Percentiles rank a stretch among this genome's conserved stretches.
phyloP scores from a whole-genome alignment of 2,329 filamentous ascomycete genomes.

The Fusarium floridanum region DNA sequence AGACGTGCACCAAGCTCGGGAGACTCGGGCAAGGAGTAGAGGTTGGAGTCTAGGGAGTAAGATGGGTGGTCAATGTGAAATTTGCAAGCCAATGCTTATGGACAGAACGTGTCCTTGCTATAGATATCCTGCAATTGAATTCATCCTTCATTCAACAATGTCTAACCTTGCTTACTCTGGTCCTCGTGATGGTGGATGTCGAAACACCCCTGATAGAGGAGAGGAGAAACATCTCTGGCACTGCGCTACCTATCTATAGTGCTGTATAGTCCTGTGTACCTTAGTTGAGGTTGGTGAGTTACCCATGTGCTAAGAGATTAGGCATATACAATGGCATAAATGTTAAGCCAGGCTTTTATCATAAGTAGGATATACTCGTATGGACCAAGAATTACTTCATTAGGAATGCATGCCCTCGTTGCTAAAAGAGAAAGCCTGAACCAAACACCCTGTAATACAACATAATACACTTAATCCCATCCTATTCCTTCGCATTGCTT shows the following conservation, averaged over 20 bases:
- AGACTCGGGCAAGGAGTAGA: not conserved
- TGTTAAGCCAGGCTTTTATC: no score
- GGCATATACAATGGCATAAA: no score
- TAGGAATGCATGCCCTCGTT: not conserved
- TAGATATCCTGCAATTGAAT: not conserved
- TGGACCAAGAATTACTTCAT: not conserved
- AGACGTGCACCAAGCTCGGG: not conserved
- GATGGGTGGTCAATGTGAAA: not conserved
- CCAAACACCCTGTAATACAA: not conserved
- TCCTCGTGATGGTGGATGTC: no score
- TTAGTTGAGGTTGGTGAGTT: no score
- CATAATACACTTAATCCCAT: not conserved
- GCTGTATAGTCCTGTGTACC: no score
- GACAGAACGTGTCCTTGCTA: not conserved
- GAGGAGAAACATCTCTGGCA: no score
- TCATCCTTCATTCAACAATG: not conserved
- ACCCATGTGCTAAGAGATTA: no score
- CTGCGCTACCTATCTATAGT: no score
- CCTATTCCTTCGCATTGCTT: constrained; percentile 43
- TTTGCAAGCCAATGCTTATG: not conserved
- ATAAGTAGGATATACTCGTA: no score
- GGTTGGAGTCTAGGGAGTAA: not conserved
- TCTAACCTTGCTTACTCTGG: not conserved
- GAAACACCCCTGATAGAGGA: not conserved
- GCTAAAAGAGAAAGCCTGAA: not conserved